Base-by-base conservation (phyloP, 371 early-diverging fungal species). In the Chytridium lagenaria region DNA sequence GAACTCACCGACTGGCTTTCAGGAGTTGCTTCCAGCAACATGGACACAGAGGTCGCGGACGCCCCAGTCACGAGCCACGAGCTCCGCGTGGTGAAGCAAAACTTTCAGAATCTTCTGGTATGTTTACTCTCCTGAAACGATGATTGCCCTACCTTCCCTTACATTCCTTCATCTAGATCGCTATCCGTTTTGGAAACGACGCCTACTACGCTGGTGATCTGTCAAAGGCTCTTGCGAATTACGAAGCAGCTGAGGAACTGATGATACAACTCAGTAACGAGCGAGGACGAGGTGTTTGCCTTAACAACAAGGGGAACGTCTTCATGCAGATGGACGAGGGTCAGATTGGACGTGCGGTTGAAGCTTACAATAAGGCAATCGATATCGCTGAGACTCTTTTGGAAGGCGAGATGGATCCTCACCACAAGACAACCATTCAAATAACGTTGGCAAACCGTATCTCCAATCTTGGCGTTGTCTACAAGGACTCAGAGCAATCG, bases 111-210 rank as follows among this genome's bases (percentile, higher is more conserved):
- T 50, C 59, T 75, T n/a, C 66, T 75, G 33, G 67, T 67, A 33
- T 39, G 57, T 69, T 7, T 49, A 49, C 31, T 22, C 31, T 49
- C 22, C n/a, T n/a, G n/a, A n/a, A n/a, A n/a, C n/a, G n/a, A n/a
- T n/a, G n/a, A n/a, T n/a, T n/a, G n/a, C n/a, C n/a, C n/a, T n/a
- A n/a, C n/a, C n/a, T n/a, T n/a, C n/a, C n/a, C n/a, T n/a, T n/a
- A n/a, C n/a, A n/a, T n/a, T n/a, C n/a, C n/a, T n/a, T n/a, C n/a
- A n/a, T 69, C 34, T 7, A 64, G 66, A 69, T 68, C 52, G 77
- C 77, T 33, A 51, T 77, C 31, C 73, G 77, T n/a, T 77, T 77
- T 59, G 77, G 77, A 19, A 77, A 77, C 59, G 57, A 52, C 5
- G 74, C 74, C 1, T 77, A 77, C 52, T 73, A 77, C 55, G 71